phyloP scores from a whole-genome alignment of 495 filamentous ascomycete species.

The Hypoxylon cercidicola region DNA sequence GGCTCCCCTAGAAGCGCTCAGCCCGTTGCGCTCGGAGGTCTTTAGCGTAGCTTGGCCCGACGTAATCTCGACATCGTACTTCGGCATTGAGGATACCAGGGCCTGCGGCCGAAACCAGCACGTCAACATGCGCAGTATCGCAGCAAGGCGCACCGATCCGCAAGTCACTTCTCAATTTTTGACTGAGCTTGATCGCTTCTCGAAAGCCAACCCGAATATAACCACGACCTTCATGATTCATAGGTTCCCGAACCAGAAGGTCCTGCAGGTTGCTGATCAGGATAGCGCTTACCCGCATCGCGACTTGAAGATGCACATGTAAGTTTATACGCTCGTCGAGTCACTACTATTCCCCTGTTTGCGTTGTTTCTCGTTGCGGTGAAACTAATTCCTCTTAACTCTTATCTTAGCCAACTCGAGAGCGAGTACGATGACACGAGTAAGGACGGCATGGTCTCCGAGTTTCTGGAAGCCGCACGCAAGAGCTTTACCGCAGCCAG shows the following conservation, averaged over 20 bases:
- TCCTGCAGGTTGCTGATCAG: constrained; percentile 29
- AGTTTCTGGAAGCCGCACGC: not conserved
- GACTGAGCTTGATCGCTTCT: constrained; percentile 26
- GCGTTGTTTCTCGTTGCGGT: too few relatives aligned
- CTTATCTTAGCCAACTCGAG: constrained; percentile 21
- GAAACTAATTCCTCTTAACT: too few relatives aligned
- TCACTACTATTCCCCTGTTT: too few relatives aligned
- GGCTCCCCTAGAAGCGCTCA: constrained; percentile 6
- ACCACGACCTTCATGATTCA: constrained; percentile 23
- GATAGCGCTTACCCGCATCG: constrained; percentile 44
- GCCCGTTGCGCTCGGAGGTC: constrained; percentile 5
- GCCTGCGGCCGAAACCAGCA: constrained; percentile 17
- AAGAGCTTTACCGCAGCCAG: constrained; percentile 1
- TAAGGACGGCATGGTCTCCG: constrained; percentile 1
- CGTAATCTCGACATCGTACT: constrained; percentile 16
- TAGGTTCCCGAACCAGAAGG: constrained; percentile 37
- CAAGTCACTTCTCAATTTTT: constrained; percentile 31
- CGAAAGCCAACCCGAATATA: constrained; percentile 15
- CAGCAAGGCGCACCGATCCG: constrained; percentile 24
- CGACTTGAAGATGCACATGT: constrained; percentile 39
- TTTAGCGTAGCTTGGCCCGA: constrained; percentile 13
- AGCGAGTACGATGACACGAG: constrained; percentile 10
- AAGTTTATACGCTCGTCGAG: too few relatives aligned
- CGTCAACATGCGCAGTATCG: constrained; percentile 23
- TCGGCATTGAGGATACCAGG: constrained; percentile 14